These are phyloP conservation scores for Fulvia fulva DNA, from an alignment of 2,329 filamentous ascomycete genomes.

Conservation along the genomic window DNA sequence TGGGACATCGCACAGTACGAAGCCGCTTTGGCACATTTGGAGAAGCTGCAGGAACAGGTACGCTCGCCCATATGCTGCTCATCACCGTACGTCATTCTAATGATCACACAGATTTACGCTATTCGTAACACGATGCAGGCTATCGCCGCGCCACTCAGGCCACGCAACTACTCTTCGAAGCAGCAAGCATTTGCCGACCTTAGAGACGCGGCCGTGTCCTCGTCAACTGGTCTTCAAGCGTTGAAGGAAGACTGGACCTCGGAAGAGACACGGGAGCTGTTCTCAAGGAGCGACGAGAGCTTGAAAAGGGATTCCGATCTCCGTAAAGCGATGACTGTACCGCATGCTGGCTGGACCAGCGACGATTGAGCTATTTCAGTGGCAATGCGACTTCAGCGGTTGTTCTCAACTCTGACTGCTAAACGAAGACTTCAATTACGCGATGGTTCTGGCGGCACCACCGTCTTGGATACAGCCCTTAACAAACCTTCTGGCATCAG, in stretches of 20 bases:
- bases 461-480: not conserved
- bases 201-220: slow-evolving; percentile 35
- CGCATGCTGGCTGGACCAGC: slow-evolving; percentile 39
- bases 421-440: too few relatives aligned
- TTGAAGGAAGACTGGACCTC: slow-evolving; percentile 38
- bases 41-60: slow-evolving; percentile 43
- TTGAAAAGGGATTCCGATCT: slow-evolving; percentile 36
- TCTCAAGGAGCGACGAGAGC: slow-evolving; percentile 37
- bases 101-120: slow-evolving; percentile 37
- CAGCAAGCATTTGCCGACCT: slow-evolving; percentile 37
- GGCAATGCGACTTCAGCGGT: not conserved
- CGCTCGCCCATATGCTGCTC: not conserved
- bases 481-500: not conserved
- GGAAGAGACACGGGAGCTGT: slow-evolving; percentile 34
- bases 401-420: not conserved
- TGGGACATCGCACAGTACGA: slow-evolving; percentile 27
- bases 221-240: slow-evolving; percentile 35
- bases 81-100: not conserved
- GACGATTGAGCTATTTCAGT: slow-evolving; percentile 15
- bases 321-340: slow-evolving; percentile 32
- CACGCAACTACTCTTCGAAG: slow-evolving; percentile 22
- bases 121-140: slow-evolving; percentile 43
- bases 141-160: slow-evolving; percentile 39
- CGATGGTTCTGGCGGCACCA: not conserved
- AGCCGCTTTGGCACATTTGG: slow-evolving; percentile 43